These are phyloP conservation scores for Herpetomonas samuelpessoai DNA, from an alignment of 208 protist species.

Conservation along the genomic window DNA sequence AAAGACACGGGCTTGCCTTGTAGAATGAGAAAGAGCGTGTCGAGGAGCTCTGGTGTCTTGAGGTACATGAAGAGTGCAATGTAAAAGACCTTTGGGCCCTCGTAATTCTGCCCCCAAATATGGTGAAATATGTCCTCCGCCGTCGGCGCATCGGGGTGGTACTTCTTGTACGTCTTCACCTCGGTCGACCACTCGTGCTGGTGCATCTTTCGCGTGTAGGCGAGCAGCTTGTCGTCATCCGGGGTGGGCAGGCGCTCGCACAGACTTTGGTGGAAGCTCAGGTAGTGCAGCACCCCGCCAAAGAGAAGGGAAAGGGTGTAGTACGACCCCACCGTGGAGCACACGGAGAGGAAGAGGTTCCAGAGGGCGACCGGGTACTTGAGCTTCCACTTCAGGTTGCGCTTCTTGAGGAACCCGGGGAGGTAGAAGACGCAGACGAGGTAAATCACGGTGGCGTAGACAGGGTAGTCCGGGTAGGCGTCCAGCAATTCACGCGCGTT, in stretches of 20 bases:
- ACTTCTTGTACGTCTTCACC: neutral
- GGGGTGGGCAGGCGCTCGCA: neutral
- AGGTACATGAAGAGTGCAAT: slow-evolving; percentile 71
- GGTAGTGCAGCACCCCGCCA: slow-evolving; percentile 36
- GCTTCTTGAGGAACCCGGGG: slow-evolving; percentile 58
- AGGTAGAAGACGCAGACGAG: slow-evolving; percentile 57
- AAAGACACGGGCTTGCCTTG: slow-evolving; percentile 88
- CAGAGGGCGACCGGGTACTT: slow-evolving; percentile 52
- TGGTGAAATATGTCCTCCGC: neutral
- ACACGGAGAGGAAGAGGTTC: slow-evolving; percentile 80
- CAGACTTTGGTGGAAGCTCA: slow-evolving; percentile 23
- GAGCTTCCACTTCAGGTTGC: slow-evolving; percentile 41
- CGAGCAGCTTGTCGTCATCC: neutral
- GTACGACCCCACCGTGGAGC: slow-evolving; percentile 44
- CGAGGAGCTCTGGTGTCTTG: slow-evolving; percentile 89
- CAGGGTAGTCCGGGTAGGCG: slow-evolving; percentile 44
- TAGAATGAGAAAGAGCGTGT: slow-evolving; percentile 84
- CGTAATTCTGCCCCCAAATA: neutral
- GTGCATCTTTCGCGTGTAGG: neutral
- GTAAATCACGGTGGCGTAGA: slow-evolving; percentile 50
- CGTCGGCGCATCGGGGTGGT: neutral
- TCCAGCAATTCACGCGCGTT: slow-evolving; percentile 31
- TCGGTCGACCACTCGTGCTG: slow-evolving; percentile 20
- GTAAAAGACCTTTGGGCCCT: slow-evolving; percentile 27
- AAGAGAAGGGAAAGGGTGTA: slow-evolving; percentile 41